Evolutionary conservation across 257 asterid species (phyloP).

Genomic region (Nemophila menziesii): DNA sequence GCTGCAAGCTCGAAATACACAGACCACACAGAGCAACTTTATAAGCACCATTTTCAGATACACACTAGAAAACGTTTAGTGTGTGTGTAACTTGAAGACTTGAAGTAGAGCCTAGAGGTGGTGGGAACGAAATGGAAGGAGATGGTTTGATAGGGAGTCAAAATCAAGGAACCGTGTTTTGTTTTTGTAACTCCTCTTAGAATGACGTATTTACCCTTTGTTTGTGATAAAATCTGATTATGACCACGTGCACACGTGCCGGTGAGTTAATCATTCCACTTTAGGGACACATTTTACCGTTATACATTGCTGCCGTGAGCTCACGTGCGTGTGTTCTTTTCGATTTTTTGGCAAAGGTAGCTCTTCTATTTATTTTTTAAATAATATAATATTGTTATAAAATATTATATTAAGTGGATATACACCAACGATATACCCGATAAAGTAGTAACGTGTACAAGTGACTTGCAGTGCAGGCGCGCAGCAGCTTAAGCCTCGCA

Average conservation of each 20-base stretch:
- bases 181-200: background rate
- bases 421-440: too few relatives aligned
- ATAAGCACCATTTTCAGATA: background rate
- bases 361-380: too few relatives aligned
- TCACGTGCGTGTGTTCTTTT: too few relatives aligned
- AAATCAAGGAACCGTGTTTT: background rate
- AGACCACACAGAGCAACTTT: background rate
- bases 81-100: background rate
- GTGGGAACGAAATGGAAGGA: background rate
- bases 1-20: background rate
- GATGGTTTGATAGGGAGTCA: background rate
- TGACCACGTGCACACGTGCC: background rate
- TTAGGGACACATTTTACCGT: background rate
- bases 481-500: too few relatives aligned
- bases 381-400: too few relatives aligned
- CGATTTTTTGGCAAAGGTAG: too few relatives aligned
- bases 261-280: background rate
- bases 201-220: background rate
- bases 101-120: background rate
- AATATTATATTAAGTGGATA: too few relatives aligned
- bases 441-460: too few relatives aligned
- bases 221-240: background rate
- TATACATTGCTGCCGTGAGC: background rate
- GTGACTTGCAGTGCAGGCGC: too few relatives aligned
- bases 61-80: background rate